A percentile compares a stretch with the other conserved stretches of the same genome.
phyloP scores from a whole-genome alignment of 352 stramenopile genomes.

The Pythium aquatile region DNA sequence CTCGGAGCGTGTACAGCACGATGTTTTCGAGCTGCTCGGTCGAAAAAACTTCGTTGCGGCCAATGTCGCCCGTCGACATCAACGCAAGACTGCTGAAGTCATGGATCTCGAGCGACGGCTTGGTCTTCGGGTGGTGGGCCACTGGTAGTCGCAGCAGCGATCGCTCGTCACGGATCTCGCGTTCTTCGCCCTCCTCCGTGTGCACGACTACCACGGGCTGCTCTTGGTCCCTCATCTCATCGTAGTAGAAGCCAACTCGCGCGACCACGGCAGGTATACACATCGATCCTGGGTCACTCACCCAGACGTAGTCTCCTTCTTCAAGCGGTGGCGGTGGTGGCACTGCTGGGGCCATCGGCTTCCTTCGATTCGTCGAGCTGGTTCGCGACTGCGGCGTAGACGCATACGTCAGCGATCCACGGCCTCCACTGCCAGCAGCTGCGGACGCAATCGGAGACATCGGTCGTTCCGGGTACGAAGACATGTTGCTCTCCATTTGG shows the following conservation, averaged over 20 bases:
- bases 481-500: constrained; percentile 9
- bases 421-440: background rate
- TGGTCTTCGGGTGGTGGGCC: constrained; percentile 64
- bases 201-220: constrained; percentile 74
- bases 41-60: constrained; percentile 59
- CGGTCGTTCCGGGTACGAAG: constrained; percentile 9
- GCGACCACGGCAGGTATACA: constrained; percentile 62
- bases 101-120: constrained; percentile 51
- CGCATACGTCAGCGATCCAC: constrained; percentile 8
- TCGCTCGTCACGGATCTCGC: constrained; percentile 56
- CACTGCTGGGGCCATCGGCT: background rate
- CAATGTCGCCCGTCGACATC: constrained; percentile 56
- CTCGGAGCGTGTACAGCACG: constrained; percentile 68
- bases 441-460: constrained; percentile 13
- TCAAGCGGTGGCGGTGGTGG: constrained; percentile 32
- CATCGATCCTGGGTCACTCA: constrained; percentile 47
- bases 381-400: constrained; percentile 9
- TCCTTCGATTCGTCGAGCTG: constrained; percentile 9
- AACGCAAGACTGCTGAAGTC: constrained; percentile 68
- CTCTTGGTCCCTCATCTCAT: constrained; percentile 59
- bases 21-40: constrained; percentile 69
- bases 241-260: constrained; percentile 57
- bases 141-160: constrained; percentile 55
- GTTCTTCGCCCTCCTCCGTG: constrained; percentile 81
- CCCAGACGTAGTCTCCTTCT: constrained; percentile 71